A percentile compares a stretch with the other conserved stretches of the same genome.
These are phyloP conservation scores for Saussurea involucrata DNA, from an alignment of 129 eudicot genomes.

Conservation along the genomic window DNA sequence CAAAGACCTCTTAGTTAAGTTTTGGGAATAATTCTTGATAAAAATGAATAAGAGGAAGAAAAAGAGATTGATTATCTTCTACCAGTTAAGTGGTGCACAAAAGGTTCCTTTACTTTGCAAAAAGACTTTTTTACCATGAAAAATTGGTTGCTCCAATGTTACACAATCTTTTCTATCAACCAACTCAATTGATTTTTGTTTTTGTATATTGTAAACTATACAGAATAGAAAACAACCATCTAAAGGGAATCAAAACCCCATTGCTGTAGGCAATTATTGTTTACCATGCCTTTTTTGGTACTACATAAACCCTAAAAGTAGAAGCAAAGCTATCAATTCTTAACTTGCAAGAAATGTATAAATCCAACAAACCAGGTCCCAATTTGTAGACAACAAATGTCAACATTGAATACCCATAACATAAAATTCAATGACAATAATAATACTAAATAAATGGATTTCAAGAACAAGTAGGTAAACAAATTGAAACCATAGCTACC, in stretches of 20 bases:
- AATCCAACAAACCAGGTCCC: constrained; percentile 14
- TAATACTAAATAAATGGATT: background rate
- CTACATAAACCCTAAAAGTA: constrained; percentile 39
- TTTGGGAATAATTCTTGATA: background rate
- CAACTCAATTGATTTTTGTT: background rate
- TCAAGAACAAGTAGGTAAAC: background rate
- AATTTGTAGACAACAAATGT: background rate
- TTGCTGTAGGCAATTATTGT: background rate
- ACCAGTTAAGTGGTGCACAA: background rate
- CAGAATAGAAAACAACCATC: background rate
- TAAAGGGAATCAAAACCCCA: background rate
- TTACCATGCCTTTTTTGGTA: background rate
- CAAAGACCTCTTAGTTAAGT: background rate
- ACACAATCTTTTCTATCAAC: background rate
- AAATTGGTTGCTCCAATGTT: background rate
- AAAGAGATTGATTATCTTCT: background rate
- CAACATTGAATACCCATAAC: background rate
- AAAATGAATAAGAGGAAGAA: background rate
- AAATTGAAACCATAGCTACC: background rate
- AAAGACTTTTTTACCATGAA: background rate
- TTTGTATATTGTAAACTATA: background rate
- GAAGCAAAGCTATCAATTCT: constrained; percentile 40
- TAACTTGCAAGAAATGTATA: constrained; percentile 18
- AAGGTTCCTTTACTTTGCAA: background rate
- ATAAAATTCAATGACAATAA: background rate